These are phyloP conservation scores for Musa balbisiana DNA, from an alignment of 202 grass and related monocot genomes.

Conservation along the genomic window DNA sequence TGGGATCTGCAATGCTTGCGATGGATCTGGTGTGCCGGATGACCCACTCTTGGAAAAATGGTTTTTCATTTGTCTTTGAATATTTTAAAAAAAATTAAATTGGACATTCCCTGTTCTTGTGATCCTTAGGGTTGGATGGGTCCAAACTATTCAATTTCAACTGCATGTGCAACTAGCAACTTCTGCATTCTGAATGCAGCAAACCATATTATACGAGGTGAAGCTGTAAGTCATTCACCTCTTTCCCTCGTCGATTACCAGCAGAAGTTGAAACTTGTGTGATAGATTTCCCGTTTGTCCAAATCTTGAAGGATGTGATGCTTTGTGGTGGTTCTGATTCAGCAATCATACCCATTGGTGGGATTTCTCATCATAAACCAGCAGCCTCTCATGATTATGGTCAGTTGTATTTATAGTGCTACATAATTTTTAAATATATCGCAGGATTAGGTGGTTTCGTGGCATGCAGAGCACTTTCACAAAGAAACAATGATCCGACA, in stretches of 20 bases:
- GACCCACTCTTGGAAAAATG: background rate
- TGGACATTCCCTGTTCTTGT: background rate
- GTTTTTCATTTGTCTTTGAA: background rate
- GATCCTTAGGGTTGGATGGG: conserved; percentile 89
- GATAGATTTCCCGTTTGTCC: conserved; percentile 8
- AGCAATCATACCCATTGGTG: conserved; percentile 87
- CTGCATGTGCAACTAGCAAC: conserved; percentile 98
- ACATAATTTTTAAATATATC: background rate
- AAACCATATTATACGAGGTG: conserved; percentile 97
- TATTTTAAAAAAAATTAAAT: background rate
- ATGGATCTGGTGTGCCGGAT: conserved; percentile 85
- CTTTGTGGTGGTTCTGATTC: conserved; percentile 99
- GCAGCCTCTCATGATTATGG: no score
- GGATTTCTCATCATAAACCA: background rate
- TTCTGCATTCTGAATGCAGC: conserved; percentile 98
- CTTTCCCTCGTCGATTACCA: conserved; percentile 1
- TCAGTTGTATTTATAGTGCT: background rate
- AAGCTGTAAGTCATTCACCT: conserved; percentile 56
- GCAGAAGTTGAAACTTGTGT: background rate
- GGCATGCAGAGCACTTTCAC: conserved; percentile 94
- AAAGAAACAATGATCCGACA: conserved; percentile 88
- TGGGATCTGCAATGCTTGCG: conserved; percentile 98
- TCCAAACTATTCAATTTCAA: conserved; percentile 98
- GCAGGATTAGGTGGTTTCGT: conserved; percentile 96
- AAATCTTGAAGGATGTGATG: conserved; percentile 79